Evolutionary conservation across 2,329 filamentous ascomycete genomes (phyloP), one percentile per base, ranked within the genome.

Genomic region (Penicillium sp.): DNA sequence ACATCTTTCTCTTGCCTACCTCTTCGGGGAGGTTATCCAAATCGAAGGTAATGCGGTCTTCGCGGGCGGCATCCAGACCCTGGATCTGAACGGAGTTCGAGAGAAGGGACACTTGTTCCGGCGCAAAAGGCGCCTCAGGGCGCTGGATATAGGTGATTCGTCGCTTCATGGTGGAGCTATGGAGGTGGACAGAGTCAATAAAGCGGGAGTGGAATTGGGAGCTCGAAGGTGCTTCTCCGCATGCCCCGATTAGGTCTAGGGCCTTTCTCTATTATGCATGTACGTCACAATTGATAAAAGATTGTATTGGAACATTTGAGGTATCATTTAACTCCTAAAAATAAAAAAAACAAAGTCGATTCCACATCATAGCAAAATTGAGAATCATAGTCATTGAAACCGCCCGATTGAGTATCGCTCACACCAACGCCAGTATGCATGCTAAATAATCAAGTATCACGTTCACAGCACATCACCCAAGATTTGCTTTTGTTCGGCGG

Each of bases 41-140:
- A 37, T 83, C 81, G 60, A 95, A 75, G 1, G 91, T 96, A 63
- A 93, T 75, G 58, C 89, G 85, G 70, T 95, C 90, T 75, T 98
- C 90, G 63, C 90, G 87, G 14, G 86, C 86, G 21, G 89, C 89
- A 50, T 84, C 74, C 43, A 95, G 72, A 2, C 81, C 82, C 1
- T 79, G 79, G 52, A 96, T 75, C 3, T 80, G 80, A 19, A 90
- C 74, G 10, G 74, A 72, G 47, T 80, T 76, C 44, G 79, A 76
- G 45, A 78, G 77, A 44, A 96, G 75, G 13, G 81, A 74, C 51
- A 96, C 75, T 46, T 84, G 78, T 2, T 83, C 76, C 0, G 89
- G 88, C 52, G 90, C 84, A 60, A 93, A 81, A 2, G 81, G 81
- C 55, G 84, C 78, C 44, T 87, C 84, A n/a, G 83, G 79, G 22